Percentiles rank a stretch among this genome's conserved stretches.
These are phyloP conservation scores for Suhomyces choctaworum DNA, from an alignment of 1,139 yeast species.

Conservation along the genomic window DNA sequence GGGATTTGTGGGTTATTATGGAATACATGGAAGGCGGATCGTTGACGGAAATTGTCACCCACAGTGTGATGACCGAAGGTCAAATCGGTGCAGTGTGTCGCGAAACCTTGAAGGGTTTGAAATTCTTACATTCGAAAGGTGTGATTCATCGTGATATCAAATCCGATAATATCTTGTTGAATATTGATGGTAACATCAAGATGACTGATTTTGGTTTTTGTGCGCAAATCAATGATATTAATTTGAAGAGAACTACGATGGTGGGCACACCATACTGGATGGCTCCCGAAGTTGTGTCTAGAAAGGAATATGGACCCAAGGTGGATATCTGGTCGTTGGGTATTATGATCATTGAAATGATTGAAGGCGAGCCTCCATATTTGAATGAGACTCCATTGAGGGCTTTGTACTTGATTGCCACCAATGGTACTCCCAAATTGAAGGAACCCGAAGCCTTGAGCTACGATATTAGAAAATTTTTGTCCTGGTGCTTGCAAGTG, in stretches of 20 bases:
- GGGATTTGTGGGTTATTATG: conserved; percentile 95
- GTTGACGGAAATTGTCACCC: conserved; percentile 91
- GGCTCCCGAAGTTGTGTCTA: conserved; percentile 97
- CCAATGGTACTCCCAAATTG: conserved; percentile 91
- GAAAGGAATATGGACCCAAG: conserved; percentile 95
- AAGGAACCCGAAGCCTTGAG: conserved; percentile 86
- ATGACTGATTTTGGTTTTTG: conserved; percentile 91
- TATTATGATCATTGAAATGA: conserved; percentile 97
- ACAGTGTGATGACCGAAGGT: conserved; percentile 94
- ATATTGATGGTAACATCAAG: conserved; percentile 84
- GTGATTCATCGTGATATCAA: conserved; percentile 96
- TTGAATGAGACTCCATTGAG: conserved; percentile 90
- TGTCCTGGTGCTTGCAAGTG: conserved; percentile 80
- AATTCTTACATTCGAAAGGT: conserved; percentile 87
- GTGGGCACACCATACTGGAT: conserved; percentile 99
- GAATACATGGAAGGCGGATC: conserved; percentile 99
- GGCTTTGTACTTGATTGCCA: conserved; percentile 89
- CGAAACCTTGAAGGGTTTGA: conserved; percentile 83
- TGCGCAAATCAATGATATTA: conserved; percentile 89
- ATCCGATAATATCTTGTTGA: conserved; percentile 84
- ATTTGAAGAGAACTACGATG: conserved; percentile 90
- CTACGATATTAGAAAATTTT: conserved; percentile 62
- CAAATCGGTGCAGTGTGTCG: conserved; percentile 96
- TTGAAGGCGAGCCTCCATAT: conserved; percentile 98
- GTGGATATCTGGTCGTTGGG: conserved; percentile 98